These are phyloP conservation scores for Fusarium solani-melongenae DNA, from an alignment of 2,329 filamentous ascomycete species.

Conservation along the genomic window DNA sequence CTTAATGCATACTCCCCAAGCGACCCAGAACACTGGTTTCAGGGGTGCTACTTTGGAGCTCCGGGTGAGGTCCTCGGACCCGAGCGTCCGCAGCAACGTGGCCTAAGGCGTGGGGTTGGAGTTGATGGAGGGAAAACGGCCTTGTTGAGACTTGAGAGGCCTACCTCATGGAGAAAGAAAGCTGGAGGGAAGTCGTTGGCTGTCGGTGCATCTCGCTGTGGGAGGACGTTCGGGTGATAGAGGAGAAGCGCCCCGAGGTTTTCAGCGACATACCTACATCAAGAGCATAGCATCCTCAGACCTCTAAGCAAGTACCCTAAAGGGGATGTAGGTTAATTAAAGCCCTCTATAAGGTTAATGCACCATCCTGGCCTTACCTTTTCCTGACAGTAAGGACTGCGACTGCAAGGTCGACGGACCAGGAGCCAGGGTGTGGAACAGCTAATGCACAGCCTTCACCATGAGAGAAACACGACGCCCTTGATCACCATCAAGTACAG, in stretches of 20 bases:
- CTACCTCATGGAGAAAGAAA: too few relatives aligned
- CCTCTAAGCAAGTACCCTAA: too few relatives aligned
- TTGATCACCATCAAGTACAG: not conserved
- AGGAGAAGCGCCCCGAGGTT: not conserved
- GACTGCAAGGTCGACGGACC: not conserved
- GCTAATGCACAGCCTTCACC: not conserved
- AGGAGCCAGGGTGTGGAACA: not conserved
- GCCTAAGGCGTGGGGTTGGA: not conserved
- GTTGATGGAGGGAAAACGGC: not conserved
- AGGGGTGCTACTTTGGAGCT: constrained; percentile 23
- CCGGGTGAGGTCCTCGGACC: not conserved
- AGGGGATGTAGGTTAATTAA: too few relatives aligned
- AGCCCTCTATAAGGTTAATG: too few relatives aligned
- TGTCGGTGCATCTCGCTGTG: too few relatives aligned
- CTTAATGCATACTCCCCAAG: constrained; percentile 17
- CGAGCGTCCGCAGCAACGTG: not conserved
- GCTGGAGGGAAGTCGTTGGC: too few relatives aligned
- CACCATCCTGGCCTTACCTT: too few relatives aligned
- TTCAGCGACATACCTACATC: not conserved
- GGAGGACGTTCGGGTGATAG: not conserved
- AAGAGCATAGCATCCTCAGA: not conserved
- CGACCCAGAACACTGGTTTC: constrained; percentile 31
- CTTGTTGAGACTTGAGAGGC: not conserved
- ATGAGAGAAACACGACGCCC: not conserved
- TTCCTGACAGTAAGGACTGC: too few relatives aligned